Evolutionary conservation across 257 asterid genomes (phyloP), one percentile per base, ranked within the genome.

Genomic region (Petunia axillaris): DNA sequence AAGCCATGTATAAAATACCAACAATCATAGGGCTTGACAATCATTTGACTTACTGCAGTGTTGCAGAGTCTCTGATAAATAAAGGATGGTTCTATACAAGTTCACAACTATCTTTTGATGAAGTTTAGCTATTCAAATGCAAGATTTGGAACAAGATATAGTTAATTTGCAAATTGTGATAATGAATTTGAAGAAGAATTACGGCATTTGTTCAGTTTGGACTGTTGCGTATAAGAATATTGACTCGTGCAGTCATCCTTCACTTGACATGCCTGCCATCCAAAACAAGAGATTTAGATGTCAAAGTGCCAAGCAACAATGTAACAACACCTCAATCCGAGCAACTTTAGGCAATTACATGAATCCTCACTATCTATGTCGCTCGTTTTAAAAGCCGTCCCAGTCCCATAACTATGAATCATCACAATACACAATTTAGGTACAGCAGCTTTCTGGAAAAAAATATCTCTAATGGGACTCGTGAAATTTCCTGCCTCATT

Each of bases 1-100:
- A 64, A 67, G 7, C 43, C 39, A 67, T 43, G 75, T 67, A 43
- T 67, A 8, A 67, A n/a, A 66, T 41, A 66, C 6, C 53, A 66
- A 39, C 16, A 41, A 41, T 6, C 15, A n/a, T 41, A 67, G 15
- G 75, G 11, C 37, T 37, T 39, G 67, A n/a, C 64, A 5, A 58
- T 6, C 38, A 59, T 16, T 59, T 59, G 67, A 62, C 40, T 8
- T 9, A 35, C 6, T 62, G 67, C 67, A 62, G 3, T 62, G 67
- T 6, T 62, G 53, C 11, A 14, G 36, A 54, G 63, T 40, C 37
- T 15, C 75, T 4, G 14, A 40, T 15, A 66, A 66, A 6, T 66
- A 41, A 14, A 66, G 74, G 2, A 14, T 36, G 6, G 40, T 66
- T 40, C 68, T n/a, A 3, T 63, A 7, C 68, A 36, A 63, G 43